phyloP scores from a whole-genome alignment of 2,329 filamentous ascomycete species.

The Colletotrichum sp. region DNA sequence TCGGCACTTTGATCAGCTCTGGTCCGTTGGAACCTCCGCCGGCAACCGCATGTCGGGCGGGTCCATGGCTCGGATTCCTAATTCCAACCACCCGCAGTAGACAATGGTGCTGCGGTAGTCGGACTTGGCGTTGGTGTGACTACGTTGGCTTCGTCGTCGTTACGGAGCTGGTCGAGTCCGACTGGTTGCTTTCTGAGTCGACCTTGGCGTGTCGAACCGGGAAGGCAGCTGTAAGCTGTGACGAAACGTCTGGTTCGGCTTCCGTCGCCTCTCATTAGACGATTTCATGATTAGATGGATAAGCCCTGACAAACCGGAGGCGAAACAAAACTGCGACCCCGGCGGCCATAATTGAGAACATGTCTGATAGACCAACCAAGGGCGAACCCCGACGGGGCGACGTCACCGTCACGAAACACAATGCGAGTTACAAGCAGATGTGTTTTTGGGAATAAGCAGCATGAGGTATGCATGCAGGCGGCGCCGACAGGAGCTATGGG shows the following conservation, averaged over 20 bases:
- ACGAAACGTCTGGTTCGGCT: constrained; percentile 2
- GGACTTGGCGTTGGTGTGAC: neutral
- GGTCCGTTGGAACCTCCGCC: neutral
- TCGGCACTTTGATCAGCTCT: neutral
- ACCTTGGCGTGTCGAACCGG: neutral
- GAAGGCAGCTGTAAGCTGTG: neutral
- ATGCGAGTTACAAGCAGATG: neutral
- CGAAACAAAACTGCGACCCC: constrained; percentile 16
- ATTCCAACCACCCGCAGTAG: neutral
- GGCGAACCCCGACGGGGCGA: neutral
- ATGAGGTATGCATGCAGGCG: constrained; percentile 2
- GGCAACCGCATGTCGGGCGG: neutral
- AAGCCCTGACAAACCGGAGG: constrained; percentile 13
- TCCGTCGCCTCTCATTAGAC: neutral
- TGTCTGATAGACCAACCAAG: neutral
- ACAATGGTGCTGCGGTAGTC: neutral
- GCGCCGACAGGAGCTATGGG: neutral
- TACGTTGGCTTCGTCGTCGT: neutral
- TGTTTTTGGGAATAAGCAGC: neutral
- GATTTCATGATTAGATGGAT: neutral
- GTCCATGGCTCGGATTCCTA: neutral
- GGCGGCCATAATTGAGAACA: neutral
- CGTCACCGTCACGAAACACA: neutral
- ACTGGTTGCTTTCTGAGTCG: neutral
- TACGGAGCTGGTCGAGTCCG: neutral